Evolutionary conservation across 495 filamentous ascomycete species (phyloP).

Genomic region (Podospora didyma): DNA sequence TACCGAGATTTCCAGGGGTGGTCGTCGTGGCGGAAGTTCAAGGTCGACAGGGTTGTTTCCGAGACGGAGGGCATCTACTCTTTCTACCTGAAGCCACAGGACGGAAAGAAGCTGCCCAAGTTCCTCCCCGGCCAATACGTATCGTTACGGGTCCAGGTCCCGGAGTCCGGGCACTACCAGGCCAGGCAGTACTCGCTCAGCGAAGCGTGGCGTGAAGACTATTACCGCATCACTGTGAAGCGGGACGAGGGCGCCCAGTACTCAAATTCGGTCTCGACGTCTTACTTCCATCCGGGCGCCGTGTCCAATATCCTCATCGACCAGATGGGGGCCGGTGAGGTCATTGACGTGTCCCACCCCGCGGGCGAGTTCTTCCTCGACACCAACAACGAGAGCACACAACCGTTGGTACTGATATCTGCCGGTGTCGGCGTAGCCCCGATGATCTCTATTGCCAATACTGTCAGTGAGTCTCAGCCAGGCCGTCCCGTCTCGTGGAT

Average conservation of each 20-base stretch:
- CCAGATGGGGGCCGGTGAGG: constrained; percentile 53
- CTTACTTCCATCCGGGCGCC: constrained; percentile 50
- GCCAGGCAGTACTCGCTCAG: constrained; percentile 71
- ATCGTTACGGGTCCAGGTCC: constrained; percentile 55
- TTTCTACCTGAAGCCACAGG: constrained; percentile 66
- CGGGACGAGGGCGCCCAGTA: constrained; percentile 51
- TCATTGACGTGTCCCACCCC: constrained; percentile 61
- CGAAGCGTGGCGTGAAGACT: constrained; percentile 52
- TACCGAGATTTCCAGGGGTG: constrained; percentile 55
- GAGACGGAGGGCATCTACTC: constrained; percentile 65
- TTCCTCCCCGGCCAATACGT: constrained; percentile 71
- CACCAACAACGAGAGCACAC: constrained; percentile 28
- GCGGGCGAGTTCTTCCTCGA: constrained; percentile 67
- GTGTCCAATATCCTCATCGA: constrained; percentile 70
- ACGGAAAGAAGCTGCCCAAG: constrained; percentile 53
- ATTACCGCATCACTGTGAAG: constrained; percentile 71
- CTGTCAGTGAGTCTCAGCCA: constrained; percentile 40
- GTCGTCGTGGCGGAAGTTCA: constrained; percentile 64
- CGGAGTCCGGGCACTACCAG: constrained; percentile 55
- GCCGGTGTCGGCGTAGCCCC: constrained; percentile 69
- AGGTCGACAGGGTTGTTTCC: constrained; percentile 55
- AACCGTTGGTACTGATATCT: constrained; percentile 62
- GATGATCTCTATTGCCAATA: constrained; percentile 64
- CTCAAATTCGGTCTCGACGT: constrained; percentile 35
- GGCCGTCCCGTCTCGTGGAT: constrained; percentile 55